Evolutionary conservation across 768 basidiomycete genomes (phyloP).

Genomic region (Cystofilobasidium capitatum): DNA sequence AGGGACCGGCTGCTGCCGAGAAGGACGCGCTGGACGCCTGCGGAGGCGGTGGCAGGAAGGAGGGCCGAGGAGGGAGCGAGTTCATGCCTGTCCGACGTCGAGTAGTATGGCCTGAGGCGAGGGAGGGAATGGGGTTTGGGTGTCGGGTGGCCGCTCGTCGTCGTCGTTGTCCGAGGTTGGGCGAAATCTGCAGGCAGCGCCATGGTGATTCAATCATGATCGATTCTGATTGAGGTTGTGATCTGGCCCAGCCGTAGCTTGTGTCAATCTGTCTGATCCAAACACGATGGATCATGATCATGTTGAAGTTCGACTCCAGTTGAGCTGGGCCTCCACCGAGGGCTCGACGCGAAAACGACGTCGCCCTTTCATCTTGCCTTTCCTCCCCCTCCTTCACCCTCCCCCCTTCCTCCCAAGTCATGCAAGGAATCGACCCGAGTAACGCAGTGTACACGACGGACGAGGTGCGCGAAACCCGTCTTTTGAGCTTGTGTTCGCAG

Average conservation of each 20-base stretch:
- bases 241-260: too few relatives aligned
- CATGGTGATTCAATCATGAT: too few relatives aligned
- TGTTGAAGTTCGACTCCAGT: too few relatives aligned
- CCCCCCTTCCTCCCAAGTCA: slow-evolving; percentile 1
- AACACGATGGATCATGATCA: too few relatives aligned
- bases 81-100: too few relatives aligned
- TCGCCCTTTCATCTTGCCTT: neutral
- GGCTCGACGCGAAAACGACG: too few relatives aligned
- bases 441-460: slow-evolving; percentile 42
- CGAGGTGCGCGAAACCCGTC: slow-evolving; percentile 36
- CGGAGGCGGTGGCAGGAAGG: neutral
- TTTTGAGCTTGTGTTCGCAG: neutral
- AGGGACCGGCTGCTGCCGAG: neutral
- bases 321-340: neutral
- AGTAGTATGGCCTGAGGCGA: too few relatives aligned
- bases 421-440: slow-evolving; percentile 37
- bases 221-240: too few relatives aligned
- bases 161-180: neutral
- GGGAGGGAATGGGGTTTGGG: too few relatives aligned
- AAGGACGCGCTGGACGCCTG: too few relatives aligned
- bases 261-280: too few relatives aligned
- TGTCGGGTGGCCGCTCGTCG: neutral
- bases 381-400: neutral
- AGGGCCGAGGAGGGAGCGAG: slow-evolving; percentile 1
- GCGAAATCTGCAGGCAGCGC: neutral